A percentile compares a stretch with the other conserved stretches of the same genome.
These are phyloP conservation scores for Phytophthora chlamydospora DNA, from an alignment of 352 stramenopile species.

Conservation along the genomic window DNA sequence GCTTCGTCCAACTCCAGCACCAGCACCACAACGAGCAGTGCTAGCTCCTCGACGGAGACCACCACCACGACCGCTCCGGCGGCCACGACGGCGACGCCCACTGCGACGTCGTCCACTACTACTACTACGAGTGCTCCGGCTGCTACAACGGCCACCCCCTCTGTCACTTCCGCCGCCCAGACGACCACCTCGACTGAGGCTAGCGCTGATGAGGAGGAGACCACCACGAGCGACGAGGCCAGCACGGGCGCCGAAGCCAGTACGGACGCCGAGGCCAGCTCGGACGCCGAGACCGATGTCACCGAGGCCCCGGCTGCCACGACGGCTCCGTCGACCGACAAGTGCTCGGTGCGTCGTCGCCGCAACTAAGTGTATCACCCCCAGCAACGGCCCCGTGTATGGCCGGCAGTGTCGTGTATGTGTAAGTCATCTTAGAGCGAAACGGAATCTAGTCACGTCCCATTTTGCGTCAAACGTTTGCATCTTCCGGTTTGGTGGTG, in stretches of 20 bases:
- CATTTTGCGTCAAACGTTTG: slow-evolving; percentile 20
- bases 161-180: slow-evolving; percentile 18
- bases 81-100: slow-evolving; percentile 8
- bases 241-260: slow-evolving; percentile 13
- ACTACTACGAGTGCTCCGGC: slow-evolving; percentile 6
- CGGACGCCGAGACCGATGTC: slow-evolving; percentile 11
- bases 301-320: slow-evolving; percentile 17
- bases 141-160: slow-evolving; percentile 14
- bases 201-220: not conserved
- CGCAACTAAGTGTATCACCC: slow-evolving; percentile 24
- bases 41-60: slow-evolving; percentile 4
- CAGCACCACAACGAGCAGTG: slow-evolving; percentile 8
- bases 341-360: slow-evolving; percentile 43
- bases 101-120: slow-evolving; percentile 11
- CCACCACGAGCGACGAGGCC: not conserved
- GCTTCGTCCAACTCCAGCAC: slow-evolving; percentile 23
- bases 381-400: slow-evolving; percentile 12
- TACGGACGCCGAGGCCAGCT: slow-evolving; percentile 14
- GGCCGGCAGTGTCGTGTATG: slow-evolving; percentile 24
- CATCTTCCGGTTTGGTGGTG: not conserved
- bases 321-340: slow-evolving; percentile 24
- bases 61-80: slow-evolving; percentile 5
- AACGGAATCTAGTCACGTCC: slow-evolving; percentile 19
- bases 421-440: slow-evolving; percentile 30
- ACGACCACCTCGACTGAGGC: slow-evolving; percentile 7